A percentile compares a stretch with the other conserved stretches of the same genome.
phyloP scores from a whole-genome alignment of 805 yeast genomes.

The Candida jianshihensis region DNA sequence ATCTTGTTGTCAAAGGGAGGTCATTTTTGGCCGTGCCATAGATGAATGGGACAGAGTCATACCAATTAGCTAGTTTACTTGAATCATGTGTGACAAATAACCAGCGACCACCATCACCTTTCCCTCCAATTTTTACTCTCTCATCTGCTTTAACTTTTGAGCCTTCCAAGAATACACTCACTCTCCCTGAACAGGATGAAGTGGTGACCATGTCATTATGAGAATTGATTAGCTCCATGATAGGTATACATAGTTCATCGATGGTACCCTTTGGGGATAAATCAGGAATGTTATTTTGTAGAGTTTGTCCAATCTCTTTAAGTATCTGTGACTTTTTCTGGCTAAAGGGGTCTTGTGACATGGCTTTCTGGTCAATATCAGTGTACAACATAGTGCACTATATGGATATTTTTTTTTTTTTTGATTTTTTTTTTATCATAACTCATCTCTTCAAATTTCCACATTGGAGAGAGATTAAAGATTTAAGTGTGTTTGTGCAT shows the following conservation, averaged over 20 bases:
- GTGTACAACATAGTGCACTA: neutral
- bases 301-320: conserved; percentile 40
- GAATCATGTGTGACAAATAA: conserved; percentile 68
- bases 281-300: conserved; percentile 43
- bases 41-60: conserved; percentile 21
- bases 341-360: conserved; percentile 44
- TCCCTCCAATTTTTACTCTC: conserved; percentile 56
- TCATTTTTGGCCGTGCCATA: conserved; percentile 9
- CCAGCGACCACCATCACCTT: conserved; percentile 88
- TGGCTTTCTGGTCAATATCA: neutral
- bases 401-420: no score
- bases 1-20: conserved; percentile 32
- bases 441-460: no score
- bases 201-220: conserved; percentile 73
- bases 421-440: no score
- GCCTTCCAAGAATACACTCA: conserved; percentile 79
- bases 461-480: no score
- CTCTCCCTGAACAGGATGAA: conserved; percentile 83
- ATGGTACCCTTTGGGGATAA: conserved; percentile 85
- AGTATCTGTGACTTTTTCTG: conserved; percentile 56
- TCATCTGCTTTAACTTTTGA: conserved; percentile 31
- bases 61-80: conserved; percentile 42
- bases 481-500: no score
- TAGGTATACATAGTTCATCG: conserved; percentile 68
- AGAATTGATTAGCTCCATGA: conserved; percentile 60